Base-by-base conservation (phyloP, 257 asterid genomes). In the Nemophila menziesii region DNA sequence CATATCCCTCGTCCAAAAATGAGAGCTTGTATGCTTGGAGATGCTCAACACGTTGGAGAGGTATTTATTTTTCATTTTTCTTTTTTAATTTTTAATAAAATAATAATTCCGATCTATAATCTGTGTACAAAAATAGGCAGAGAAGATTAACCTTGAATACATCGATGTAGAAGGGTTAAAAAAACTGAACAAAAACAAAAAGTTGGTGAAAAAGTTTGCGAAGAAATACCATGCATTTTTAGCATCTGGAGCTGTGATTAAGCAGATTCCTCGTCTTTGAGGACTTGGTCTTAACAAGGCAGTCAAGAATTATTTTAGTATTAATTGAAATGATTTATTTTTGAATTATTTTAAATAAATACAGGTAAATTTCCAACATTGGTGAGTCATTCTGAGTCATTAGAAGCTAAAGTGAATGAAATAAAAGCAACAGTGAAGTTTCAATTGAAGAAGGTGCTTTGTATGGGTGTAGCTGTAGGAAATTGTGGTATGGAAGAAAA, bases 271-370 rank as follows among this genome's bases (percentile, higher is more conserved):
- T 18, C 70, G 70, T 57, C 65, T 64, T 14, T 18, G 57, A 16
- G 70, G 70, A 4, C 70, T 65, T 20, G 70, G 70, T 20, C 70
- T 64, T 5, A 64, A 64, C 41, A 64, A 64, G 65, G 70, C 70
- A 51, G 70, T 65, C 50, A 64, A 14, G 69, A 55, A 39, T 24
- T 23, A 33, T 11, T n/a, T n/a, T n/a, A n/a, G n/a, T n/a, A n/a
- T n/a, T n/a, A n/a, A n/a, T n/a, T n/a, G n/a, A n/a, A n/a, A n/a
- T n/a, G n/a, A n/a, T n/a, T n/a, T n/a, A n/a, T n/a, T n/a, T n/a
- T n/a, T n/a, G n/a, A n/a, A n/a, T n/a, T n/a, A n/a, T n/a, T n/a
- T n/a, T n/a, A n/a, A n/a, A n/a, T n/a, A n/a, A n/a, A n/a, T n/a
- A n/a, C n/a, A n/a, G n/a, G n/a, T n/a, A n/a, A n/a, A n/a, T n/a